Evolutionary conservation across 2,329 filamentous ascomycete genomes (phyloP), one percentile per base, ranked within the genome.

Genomic region (Gliomastix tumulicola): DNA sequence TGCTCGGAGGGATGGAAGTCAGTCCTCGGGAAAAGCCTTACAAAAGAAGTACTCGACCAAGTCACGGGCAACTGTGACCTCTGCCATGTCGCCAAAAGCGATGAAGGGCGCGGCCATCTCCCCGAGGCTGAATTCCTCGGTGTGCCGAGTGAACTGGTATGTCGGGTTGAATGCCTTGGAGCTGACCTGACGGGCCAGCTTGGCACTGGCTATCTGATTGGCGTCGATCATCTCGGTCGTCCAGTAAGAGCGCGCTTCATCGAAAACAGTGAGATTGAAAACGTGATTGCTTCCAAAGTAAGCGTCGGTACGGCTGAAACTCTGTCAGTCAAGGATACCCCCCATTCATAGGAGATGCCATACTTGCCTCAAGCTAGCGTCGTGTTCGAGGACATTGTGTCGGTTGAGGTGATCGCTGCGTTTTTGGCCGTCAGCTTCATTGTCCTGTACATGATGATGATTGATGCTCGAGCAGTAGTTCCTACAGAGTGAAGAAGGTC

Each of bases 221-320:
- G 62, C 49, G 17, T 59, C 53, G 21, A 76, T 46, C 15, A 56
- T 50, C 4, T 58, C 48, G 0, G 39, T 54, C 0, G 62, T 68
- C 66, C 69, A 77, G 53, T 66, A 75, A 5, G 45, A 39, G 27
- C 45, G 55, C 1, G 62, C 63, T 38, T 62, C 50, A 35, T 67
- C 60, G 49, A 75, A 77, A 42, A 74, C 49, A 3, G 59, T 64
- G 36, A 66, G 54, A 51, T 76, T 73, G 57, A 77, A 76, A 38
- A 64, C 38, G 44, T 69, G 61, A 44, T 68, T 68, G 49, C 68
- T 66, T 17, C 71, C 72, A 36, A 71, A 63, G 56, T 54, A 67
- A 8, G 61, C 65, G 39, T 76, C 71, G 3, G 56, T 47, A 19
- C 70, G 69, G 28, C 64, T 69, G 18, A 3, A n/a, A n/a, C n/a